These are phyloP conservation scores for Chlamydomonas schloesseri DNA, from an alignment of 139 green algal species.

Conservation along the genomic window DNA sequence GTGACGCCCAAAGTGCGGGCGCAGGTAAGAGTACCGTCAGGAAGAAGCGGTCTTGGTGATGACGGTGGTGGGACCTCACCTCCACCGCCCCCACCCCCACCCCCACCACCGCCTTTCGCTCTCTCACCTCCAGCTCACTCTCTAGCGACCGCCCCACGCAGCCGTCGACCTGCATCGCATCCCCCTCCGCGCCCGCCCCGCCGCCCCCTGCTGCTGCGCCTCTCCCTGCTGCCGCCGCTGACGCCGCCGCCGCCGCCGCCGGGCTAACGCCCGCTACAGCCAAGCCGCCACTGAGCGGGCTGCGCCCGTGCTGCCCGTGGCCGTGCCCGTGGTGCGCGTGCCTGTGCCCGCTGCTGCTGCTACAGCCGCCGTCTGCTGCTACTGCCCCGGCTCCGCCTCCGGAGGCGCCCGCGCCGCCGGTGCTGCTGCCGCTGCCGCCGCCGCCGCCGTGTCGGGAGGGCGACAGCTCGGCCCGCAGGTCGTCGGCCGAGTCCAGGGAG, in stretches of 20 bases:
- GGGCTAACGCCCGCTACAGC: no score
- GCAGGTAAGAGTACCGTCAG: no score
- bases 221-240: neutral
- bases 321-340: no score
- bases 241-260: neutral
- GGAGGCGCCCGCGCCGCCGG: neutral
- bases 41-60: no score
- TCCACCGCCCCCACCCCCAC: neutral
- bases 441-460: neutral
- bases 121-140: constrained; percentile 4
- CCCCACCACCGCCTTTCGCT: neutral
- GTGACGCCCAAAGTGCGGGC: no score
- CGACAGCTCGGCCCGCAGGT: constrained; percentile 22
- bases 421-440: neutral
- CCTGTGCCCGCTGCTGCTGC: neutral
- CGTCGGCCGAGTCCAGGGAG: constrained; percentile 40
- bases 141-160: neutral
- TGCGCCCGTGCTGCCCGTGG: no score
- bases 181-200: neutral
- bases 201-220: neutral
- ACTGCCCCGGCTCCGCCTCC: no score
- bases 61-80: no score
- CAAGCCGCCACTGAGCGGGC: no score
- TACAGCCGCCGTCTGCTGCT: neutral
- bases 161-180: no score